Conservation (phyloP, 1,284 basidiomycete species). For the Austroboletus novae-zelandiae region DNA sequence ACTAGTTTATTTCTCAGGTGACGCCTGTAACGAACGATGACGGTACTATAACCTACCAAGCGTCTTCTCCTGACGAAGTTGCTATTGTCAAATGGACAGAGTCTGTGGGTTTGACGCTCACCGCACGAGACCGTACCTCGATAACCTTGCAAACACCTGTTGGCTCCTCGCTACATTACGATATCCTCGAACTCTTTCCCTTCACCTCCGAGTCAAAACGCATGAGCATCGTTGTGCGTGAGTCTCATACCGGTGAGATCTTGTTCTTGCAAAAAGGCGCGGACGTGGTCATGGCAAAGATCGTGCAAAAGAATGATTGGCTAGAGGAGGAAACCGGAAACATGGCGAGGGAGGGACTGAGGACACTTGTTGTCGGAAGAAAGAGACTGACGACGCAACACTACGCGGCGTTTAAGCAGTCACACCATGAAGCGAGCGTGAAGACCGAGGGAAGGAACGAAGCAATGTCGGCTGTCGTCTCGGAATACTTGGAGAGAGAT, state of each 20-base stretch:
- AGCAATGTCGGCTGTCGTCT: conserved; percentile 75
- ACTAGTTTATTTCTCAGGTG: conserved; percentile 52
- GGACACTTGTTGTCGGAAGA: conserved; percentile 91
- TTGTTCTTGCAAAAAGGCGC: conserved; percentile 96
- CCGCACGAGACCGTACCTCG: conserved; percentile 83
- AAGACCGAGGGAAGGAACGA: conserved; percentile 78
- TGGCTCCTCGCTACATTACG: conserved; percentile 66
- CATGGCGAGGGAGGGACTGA: conserved; percentile 95
- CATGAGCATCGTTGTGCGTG: conserved; percentile 96
- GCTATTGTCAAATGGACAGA: conserved; percentile 99
- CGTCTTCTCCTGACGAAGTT: conserved; percentile 97
- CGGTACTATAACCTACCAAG: conserved; percentile 93
- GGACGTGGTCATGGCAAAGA: conserved; percentile 93
- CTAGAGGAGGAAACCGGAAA: conserved; percentile 98
- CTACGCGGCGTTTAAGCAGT: conserved; percentile 74
- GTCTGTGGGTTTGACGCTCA: conserved; percentile 87
- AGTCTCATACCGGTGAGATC: conserved; percentile 72
- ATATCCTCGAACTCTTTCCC: conserved; percentile 93
- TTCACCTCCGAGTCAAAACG: conserved; percentile 99
- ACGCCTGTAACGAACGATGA: conserved; percentile 96
- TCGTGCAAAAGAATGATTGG: conserved; percentile 98
- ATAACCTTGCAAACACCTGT: conserved; percentile 78
- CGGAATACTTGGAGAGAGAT: conserved; percentile 81
- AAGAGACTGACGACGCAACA: conserved; percentile 71
- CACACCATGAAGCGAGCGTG: conserved; percentile 79